Conservation (phyloP, 192 early-diverging fungal species). For the Entomortierella lignicola region DNA sequence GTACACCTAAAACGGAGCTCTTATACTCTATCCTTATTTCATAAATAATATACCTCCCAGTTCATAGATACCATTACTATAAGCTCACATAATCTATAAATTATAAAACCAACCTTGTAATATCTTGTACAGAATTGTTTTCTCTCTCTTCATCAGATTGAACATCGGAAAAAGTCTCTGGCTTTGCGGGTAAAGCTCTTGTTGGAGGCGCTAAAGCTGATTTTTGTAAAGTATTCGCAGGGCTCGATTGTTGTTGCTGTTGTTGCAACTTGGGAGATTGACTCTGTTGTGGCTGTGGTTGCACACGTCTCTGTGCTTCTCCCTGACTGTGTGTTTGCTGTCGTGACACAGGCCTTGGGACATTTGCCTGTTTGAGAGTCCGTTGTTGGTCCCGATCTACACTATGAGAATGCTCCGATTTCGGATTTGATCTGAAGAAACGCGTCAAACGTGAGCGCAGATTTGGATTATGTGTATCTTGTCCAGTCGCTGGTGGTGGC, state of each 20-base stretch:
- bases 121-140: background rate
- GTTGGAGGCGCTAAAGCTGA: background rate
- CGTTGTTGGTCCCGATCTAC: conserved; percentile 16
- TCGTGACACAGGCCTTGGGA: background rate
- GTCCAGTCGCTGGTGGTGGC: background rate
- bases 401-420: conserved; percentile 6
- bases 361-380: conserved; percentile 7
- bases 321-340: background rate
- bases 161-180: background rate
- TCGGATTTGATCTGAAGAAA: conserved; percentile 25
- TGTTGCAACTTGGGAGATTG: conserved; percentile 4
- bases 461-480: conserved; percentile 25
- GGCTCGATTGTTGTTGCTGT: background rate
- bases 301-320: background rate
- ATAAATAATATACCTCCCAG: background rate
- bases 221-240: background rate
- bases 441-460: conserved; percentile 33
- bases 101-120: conserved; percentile 13
- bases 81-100: too few species aligned
- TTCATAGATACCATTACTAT: background rate
- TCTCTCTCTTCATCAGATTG: background rate
- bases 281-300: background rate
- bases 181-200: too few species aligned
- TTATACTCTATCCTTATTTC: background rate
- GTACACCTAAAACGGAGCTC: background rate